Base-by-base conservation (phyloP, 1,139 yeast genomes). In the Geotrichum klebahnii region DNA sequence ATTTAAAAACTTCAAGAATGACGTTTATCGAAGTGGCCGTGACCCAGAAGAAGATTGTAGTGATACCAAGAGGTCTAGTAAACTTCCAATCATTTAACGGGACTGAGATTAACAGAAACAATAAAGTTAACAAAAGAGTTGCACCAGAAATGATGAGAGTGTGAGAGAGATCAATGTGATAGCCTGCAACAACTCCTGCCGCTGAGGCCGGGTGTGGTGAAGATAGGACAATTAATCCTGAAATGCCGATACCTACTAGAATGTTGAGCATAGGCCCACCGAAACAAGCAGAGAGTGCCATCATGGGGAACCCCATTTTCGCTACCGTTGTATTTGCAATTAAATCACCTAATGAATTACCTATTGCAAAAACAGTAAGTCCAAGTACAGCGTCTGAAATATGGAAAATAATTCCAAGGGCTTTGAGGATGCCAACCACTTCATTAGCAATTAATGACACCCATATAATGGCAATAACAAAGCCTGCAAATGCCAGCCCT, bases 271-370 rank as follows among this genome's bases (percentile, higher is more conserved):
- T 69, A 0, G 97, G 97, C 0, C 97, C 94, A 0, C 97, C 97
- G 66, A 89, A 86, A 62, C 97, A 90, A 0, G 97, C 97, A 12
- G 95, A 85, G 37, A 92, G 74, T 0, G 97, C 97, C 92, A 90
- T 87, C 55, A 85, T 76, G 0, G 96, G 90, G 71, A 82, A 83
- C 0, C 97, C 97, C 80, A 87, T 80, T 55, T 72, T 75, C 0
- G 96, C 92, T 47, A 92, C 81, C 0, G 95, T 85, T 46, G 83
- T 72, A 61, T 92, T 89, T 0, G 97, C 84, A 1, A 90, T 81
- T 48, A 90, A 73, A 61, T 92, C 98, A 4, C 97, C 96, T 3
- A 88, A 70, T 0, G 96, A 89, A 64, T 90, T 92, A 5, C 98
- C 98, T 57, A 90, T 71, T 0, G 97, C 97, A 70, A 90, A 89